Conservation (phyloP, 2,329 filamentous ascomycete genomes). For the Fulvia fulva region DNA sequence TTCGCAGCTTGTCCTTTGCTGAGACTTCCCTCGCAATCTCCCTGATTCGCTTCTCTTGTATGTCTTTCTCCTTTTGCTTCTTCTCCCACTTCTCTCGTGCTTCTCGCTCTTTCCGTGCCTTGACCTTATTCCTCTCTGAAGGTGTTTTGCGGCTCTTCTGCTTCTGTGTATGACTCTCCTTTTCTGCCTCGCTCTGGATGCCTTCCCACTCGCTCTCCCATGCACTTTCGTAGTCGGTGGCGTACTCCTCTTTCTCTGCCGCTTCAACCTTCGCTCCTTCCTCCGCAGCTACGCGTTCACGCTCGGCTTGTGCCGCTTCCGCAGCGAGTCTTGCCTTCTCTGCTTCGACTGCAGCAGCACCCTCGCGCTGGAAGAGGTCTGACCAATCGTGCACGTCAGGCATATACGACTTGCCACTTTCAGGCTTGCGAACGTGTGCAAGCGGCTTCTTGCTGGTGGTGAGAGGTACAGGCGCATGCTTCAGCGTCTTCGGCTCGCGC, state of each 20-base stretch:
- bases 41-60: constrained; percentile 68
- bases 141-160: constrained; percentile 80
- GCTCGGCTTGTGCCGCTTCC: constrained; percentile 63
- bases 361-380: constrained; percentile 67
- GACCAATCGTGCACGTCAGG: constrained; percentile 84
- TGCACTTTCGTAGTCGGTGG: constrained; percentile 61
- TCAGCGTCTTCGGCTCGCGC: constrained; percentile 70
- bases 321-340: constrained; percentile 70
- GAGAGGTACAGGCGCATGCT: constrained; percentile 73
- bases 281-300: constrained; percentile 65
- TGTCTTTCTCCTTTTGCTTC: constrained; percentile 67
- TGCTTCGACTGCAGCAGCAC: constrained; percentile 71
- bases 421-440: constrained; percentile 73
- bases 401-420: constrained; percentile 87
- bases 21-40: constrained; percentile 63
- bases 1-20: constrained; percentile 51
- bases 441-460: constrained; percentile 76
- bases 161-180: constrained; percentile 63
- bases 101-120: constrained; percentile 85
- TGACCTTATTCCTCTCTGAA: constrained; percentile 79
- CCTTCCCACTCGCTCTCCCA: constrained; percentile 83
- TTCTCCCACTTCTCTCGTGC: constrained; percentile 69
- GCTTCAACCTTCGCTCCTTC: constrained; percentile 72
- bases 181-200: constrained; percentile 52
- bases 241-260: constrained; percentile 68